Evolutionary conservation across 1,139 yeast genomes (phyloP).

Genomic region (Nadsonia starkeyi-henricii): DNA sequence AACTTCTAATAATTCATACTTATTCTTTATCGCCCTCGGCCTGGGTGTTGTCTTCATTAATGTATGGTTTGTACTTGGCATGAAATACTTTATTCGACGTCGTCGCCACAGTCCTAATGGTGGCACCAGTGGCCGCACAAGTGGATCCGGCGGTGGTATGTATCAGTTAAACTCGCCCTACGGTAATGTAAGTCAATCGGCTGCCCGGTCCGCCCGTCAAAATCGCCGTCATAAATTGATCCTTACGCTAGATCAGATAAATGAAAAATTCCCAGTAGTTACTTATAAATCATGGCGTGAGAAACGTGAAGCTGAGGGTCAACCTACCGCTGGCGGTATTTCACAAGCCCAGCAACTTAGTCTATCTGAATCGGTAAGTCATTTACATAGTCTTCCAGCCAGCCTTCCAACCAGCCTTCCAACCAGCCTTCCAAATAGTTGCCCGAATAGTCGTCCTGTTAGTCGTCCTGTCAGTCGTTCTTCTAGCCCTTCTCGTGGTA

Average conservation of each 20-base stretch:
- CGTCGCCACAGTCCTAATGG: constrained; percentile 9
- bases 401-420: too few species aligned
- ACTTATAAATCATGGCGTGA: constrained; percentile 32
- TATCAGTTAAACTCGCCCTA: background rate
- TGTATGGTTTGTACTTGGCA: constrained; percentile 25
- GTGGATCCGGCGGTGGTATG: constrained; percentile 9
- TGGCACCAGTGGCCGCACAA: background rate
- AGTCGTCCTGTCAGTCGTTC: too few species aligned
- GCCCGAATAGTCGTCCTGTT: too few species aligned
- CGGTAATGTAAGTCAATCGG: background rate
- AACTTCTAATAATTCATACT: constrained; percentile 1
- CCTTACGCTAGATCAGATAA: constrained; percentile 46
- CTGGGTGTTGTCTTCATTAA: constrained; percentile 26
- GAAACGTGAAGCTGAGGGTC: constrained; percentile 13
- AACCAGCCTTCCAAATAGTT: too few species aligned
- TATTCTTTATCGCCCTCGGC: constrained; percentile 28
- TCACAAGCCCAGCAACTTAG: constrained; percentile 5
- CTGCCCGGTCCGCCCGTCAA: constrained; percentile 4
- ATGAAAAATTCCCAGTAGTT: constrained; percentile 49
- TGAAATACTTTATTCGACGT: constrained; percentile 23
- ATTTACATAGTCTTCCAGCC: too few species aligned
- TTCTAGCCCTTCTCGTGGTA: too few species aligned
- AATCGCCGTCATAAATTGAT: constrained; percentile 14
- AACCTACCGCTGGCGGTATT: constrained; percentile 16
- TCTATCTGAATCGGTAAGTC: too few species aligned